Evolutionary conservation across 257 asterid genomes (phyloP).

Genomic region (Craterostigma plantagineum): DNA sequence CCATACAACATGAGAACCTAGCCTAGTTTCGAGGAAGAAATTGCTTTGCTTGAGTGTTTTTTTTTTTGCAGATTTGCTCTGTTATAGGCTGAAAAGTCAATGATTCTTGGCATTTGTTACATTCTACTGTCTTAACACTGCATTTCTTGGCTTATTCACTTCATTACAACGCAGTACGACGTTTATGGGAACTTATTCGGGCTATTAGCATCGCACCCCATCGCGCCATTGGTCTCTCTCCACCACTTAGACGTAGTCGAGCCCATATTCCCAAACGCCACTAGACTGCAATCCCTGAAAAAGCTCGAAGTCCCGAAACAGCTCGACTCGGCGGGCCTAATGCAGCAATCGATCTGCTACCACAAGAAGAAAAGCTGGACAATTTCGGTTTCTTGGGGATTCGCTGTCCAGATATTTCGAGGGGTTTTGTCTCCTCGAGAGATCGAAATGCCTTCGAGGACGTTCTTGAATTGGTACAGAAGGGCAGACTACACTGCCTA

Average conservation of each 20-base stretch:
- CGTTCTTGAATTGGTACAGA: constrained; percentile 76
- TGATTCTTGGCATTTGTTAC: no score
- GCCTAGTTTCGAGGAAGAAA: no score
- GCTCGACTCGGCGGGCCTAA: constrained; percentile 63
- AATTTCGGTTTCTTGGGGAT: constrained; percentile 79
- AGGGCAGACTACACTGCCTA: constrained; percentile 73
- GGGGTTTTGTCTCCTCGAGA: constrained; percentile 70
- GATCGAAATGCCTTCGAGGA: constrained; percentile 74
- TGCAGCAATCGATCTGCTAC: constrained; percentile 87
- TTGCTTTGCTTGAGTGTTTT: no score
- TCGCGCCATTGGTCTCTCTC: constrained; percentile 57
- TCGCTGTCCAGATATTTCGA: constrained; percentile 57
- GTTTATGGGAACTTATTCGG: constrained; percentile 67
- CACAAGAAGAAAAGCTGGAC: constrained; percentile 40
- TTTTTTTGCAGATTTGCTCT: no score
- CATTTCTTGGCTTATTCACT: constrained; percentile 10
- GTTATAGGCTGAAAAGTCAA: no score
- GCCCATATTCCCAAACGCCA: constrained; percentile 59
- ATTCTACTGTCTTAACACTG: no score
- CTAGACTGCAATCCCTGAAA: constrained; percentile 42
- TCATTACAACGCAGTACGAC: constrained; percentile 34
- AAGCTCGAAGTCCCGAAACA: constrained; percentile 35
- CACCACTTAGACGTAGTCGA: constrained; percentile 87
- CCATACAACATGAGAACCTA: no score
- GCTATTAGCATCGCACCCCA: constrained; percentile 57